Evolutionary conservation across 1,284 basidiomycete genomes (phyloP).

Genomic region (Irpex lacteus): DNA sequence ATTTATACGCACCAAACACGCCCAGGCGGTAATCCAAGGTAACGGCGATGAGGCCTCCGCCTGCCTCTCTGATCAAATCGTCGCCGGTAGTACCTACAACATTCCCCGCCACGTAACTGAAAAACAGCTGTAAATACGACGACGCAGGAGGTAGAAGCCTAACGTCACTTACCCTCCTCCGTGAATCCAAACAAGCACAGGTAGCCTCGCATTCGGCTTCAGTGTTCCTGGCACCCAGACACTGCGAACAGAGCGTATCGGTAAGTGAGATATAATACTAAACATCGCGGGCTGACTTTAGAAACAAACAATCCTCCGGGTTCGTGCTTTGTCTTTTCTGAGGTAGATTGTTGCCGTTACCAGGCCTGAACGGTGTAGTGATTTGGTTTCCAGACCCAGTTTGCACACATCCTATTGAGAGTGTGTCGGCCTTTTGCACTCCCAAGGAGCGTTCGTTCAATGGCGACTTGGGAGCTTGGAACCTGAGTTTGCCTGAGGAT

Average conservation of each 20-base stretch:
- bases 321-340: neutral
- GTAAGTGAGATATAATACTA: neutral
- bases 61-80: neutral
- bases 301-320: neutral
- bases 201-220: neutral
- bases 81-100: neutral
- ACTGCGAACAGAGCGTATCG: neutral
- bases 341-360: neutral
- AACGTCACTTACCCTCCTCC: neutral
- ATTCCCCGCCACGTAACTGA: neutral
- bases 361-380: neutral
- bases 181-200: neutral
- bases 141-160: neutral
- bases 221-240: neutral
- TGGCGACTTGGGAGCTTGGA: neutral
- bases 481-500: neutral
- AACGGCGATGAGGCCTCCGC: neutral
- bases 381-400: neutral
- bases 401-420: neutral
- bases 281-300: neutral
- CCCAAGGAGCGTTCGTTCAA: neutral
- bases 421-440: neutral
- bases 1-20: neutral
- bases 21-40: neutral
- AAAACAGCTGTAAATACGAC: too few species aligned